A percentile compares a stretch with the other conserved stretches of the same genome.
These are phyloP conservation scores for Podospora didyma DNA, from an alignment of 495 filamentous ascomycete genomes.

Conservation along the genomic window DNA sequence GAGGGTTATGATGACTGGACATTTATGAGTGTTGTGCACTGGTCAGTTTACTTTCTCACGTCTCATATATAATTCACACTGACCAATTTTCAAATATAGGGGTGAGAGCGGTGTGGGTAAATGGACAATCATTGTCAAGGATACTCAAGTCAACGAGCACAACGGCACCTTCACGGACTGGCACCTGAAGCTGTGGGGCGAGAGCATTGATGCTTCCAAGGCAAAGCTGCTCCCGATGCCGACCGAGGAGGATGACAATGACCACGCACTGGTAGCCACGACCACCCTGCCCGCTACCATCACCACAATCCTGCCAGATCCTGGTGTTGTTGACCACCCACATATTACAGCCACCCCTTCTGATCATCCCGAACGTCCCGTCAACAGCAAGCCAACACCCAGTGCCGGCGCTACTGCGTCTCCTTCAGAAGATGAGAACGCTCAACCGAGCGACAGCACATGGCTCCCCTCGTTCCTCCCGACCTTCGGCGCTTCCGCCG, in stretches of 20 bases:
- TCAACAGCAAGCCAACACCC: slow-evolving; percentile 44
- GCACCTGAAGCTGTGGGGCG: slow-evolving; percentile 93
- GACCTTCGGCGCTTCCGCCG: slow-evolving; percentile 87
- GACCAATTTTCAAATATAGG: slow-evolving; percentile 45
- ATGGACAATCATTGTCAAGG: slow-evolving; percentile 90
- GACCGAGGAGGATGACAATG: slow-evolving; percentile 72
- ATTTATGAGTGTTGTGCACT: slow-evolving; percentile 97
- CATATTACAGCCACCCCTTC: slow-evolving; percentile 48
- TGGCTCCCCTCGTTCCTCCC: slow-evolving; percentile 86
- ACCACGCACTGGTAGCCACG: slow-evolving; percentile 58
- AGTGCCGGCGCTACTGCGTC: slow-evolving; percentile 24
- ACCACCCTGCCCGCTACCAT: slow-evolving; percentile 37
- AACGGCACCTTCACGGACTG: slow-evolving; percentile 82
- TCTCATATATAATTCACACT: slow-evolving; percentile 9
- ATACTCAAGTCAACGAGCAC: slow-evolving; percentile 71
- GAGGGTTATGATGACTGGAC: slow-evolving; percentile 94
- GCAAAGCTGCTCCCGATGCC: slow-evolving; percentile 77
- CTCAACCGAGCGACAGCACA: slow-evolving; percentile 43
- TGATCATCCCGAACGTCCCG: slow-evolving; percentile 77
- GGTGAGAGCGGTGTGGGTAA: slow-evolving; percentile 82
- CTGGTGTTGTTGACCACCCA: slow-evolving; percentile 22
- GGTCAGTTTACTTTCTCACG: slow-evolving; percentile 50
- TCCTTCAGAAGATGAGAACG: slow-evolving; percentile 17
- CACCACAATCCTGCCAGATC: slow-evolving; percentile 32
- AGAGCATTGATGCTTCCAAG: slow-evolving; percentile 67